phyloP scores from a whole-genome alignment of 2,329 filamentous ascomycete genomes.

The Calonectria montana region DNA sequence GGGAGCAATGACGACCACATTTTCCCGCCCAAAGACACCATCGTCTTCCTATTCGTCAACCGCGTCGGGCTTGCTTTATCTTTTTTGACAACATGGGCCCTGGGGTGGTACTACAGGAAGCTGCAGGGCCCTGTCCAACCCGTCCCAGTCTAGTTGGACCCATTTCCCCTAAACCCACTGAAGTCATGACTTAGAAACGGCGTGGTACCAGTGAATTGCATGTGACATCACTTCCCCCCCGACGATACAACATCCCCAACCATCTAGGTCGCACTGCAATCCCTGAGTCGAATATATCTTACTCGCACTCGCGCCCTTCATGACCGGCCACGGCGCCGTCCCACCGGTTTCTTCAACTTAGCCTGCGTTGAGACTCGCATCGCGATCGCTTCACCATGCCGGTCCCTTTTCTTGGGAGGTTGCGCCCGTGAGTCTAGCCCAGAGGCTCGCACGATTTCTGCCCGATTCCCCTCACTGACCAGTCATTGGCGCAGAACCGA shows the following conservation, averaged over 20 bases:
- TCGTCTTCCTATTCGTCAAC: not conserved
- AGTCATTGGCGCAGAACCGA: conserved; percentile 69
- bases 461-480: conserved; percentile 29
- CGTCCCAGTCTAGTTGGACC: conserved; percentile 8
- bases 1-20: conserved; percentile 6
- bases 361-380: conserved; percentile 6
- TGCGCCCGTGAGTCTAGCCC: conserved; percentile 59
- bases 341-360: conserved; percentile 1
- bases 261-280: conserved; percentile 6
- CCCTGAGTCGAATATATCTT: conserved; percentile 11
- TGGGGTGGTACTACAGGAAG: not conserved
- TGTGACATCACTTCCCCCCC: conserved; percentile 42
- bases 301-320: conserved; percentile 12
- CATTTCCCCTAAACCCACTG: conserved; percentile 26
- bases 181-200: conserved; percentile 18
- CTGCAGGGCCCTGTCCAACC: not conserved
- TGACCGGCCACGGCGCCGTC: conserved; percentile 14
- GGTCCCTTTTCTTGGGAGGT: conserved; percentile 64
- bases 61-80: not conserved
- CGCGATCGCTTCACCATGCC: conserved; percentile 54
- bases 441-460: conserved; percentile 15
- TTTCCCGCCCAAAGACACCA: not conserved
- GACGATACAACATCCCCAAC: not conserved
- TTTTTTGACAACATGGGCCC: not conserved
- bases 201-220: conserved; percentile 33